These are phyloP conservation scores for Phytophthora ohioensis DNA, from an alignment of 352 stramenopile genomes.

Conservation along the genomic window DNA sequence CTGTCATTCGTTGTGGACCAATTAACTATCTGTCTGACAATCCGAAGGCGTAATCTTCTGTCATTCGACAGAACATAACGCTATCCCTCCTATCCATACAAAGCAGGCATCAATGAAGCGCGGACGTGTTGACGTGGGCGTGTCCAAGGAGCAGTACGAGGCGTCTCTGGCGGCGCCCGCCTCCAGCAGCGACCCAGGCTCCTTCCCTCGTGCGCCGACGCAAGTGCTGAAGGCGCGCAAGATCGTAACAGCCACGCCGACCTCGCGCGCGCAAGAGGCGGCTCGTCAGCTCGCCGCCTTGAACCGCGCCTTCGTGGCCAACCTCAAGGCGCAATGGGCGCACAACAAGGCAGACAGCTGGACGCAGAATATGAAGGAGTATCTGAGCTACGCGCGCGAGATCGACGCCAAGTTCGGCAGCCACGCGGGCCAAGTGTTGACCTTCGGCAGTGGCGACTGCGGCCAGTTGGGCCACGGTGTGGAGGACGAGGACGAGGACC, in stretches of 20 bases:
- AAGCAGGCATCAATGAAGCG: slow-evolving; percentile 60
- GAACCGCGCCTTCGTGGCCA: slow-evolving; percentile 75
- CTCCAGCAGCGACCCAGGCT: neutral
- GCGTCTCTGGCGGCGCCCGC: slow-evolving; percentile 28
- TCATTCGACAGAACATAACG: too few species aligned
- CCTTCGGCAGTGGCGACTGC: slow-evolving; percentile 94
- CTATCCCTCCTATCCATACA: too few species aligned
- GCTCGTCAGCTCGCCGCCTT: slow-evolving; percentile 68
- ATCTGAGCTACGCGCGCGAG: slow-evolving; percentile 74
- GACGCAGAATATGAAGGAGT: slow-evolving; percentile 84
- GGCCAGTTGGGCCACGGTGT: slow-evolving; percentile 93
- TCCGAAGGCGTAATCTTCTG: neutral
- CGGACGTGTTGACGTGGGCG: slow-evolving; percentile 65
- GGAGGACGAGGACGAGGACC: slow-evolving; percentile 69
- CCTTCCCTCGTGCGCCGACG: slow-evolving; percentile 51
- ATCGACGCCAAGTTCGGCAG: slow-evolving; percentile 66
- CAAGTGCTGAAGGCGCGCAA: slow-evolving; percentile 61
- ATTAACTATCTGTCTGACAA: neutral
- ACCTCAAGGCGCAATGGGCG: slow-evolving; percentile 66
- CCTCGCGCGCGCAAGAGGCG: slow-evolving; percentile 46
- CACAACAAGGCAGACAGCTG: slow-evolving; percentile 75
- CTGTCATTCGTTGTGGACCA: too few species aligned
- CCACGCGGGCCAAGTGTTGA: slow-evolving; percentile 61
- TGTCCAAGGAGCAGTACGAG: slow-evolving; percentile 84
- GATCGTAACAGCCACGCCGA: slow-evolving; percentile 44